Base-by-base conservation (phyloP, 83 land plant genomes). In the Picea mariana region DNA sequence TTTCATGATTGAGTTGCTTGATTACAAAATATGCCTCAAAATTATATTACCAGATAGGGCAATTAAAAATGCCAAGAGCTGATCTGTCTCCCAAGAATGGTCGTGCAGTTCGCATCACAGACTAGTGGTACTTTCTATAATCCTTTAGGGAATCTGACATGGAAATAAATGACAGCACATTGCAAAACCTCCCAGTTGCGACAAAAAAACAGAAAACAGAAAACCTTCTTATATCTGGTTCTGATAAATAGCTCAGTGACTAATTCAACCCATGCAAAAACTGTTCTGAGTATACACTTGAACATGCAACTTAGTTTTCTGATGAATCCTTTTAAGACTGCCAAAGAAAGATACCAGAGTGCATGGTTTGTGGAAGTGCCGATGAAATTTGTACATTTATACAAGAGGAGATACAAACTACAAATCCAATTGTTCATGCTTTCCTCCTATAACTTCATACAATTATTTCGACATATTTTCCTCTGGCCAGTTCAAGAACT, bases 401-500 rank as follows among this genome's bases (percentile, higher is more conserved):
- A 47, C 27, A 75, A 49, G 15, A 49, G 16, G 12, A 49, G 31
- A 75, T 49, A 49, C 18, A 49, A 15, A 12, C 17, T n/a, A 49
- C 21, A 47, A 21, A 40, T 44, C 59, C 44, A 49, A 49, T 7
- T 12, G 1, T 20, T 20, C 21, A n/a, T 23, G 27, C 26, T 47
- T 75, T 75, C 21, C 27, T n/a, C 59, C 15, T 47, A 75, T 15
- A 75, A 75, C 24, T 73, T 17, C 12, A 13, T 73, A 47, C 26
- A 73, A 73, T 58, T 75, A 75, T 75, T 26, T 23, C 9, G 78
- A 75, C 1, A 13, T 75, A 75, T 75, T 75, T 49, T 49, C 78
- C 49, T 75, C 78, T 62, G 97, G 91, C 97, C 99, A 94, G 58
- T 91, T 78, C 20, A 97, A 91, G 77, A 97, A 97, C 85, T 91